phyloP scores from a whole-genome alignment of 441 rosid species.

The Adansonia madagascariensis region DNA sequence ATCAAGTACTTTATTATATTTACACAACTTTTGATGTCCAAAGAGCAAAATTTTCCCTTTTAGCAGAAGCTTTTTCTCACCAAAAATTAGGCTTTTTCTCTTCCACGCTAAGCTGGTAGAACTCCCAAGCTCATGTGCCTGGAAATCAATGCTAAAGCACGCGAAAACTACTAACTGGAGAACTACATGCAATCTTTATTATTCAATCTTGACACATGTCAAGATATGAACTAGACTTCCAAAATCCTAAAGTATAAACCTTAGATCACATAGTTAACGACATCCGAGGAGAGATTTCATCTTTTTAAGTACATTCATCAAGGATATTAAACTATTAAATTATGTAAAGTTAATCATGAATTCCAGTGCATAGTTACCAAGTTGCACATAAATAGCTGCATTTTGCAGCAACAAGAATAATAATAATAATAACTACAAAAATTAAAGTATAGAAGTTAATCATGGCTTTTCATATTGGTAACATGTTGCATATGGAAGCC shows the following conservation, averaged over 20 bases:
- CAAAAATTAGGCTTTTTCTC: slow-evolving; percentile 13
- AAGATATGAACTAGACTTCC: slow-evolving; percentile 31
- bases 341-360: slow-evolving; percentile 33
- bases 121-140: slow-evolving; percentile 27
- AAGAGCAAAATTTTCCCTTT: background rate
- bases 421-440: background rate
- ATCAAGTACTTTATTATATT: background rate
- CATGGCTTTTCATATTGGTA: background rate
- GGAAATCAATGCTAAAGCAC: slow-evolving; percentile 24
- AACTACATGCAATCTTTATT: slow-evolving; percentile 15
- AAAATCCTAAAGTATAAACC: slow-evolving; percentile 22
- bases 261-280: slow-evolving; percentile 14
- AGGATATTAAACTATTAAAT: slow-evolving; percentile 17
- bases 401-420: slow-evolving; percentile 10
- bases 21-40: slow-evolving; percentile 22
- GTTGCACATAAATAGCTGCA: slow-evolving; percentile 33
- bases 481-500: slow-evolving; percentile 35
- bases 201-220: slow-evolving; percentile 29
- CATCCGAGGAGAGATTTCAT: slow-evolving; percentile 14
- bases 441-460: background rate
- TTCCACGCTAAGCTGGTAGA: slow-evolving; percentile 14
- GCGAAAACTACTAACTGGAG: slow-evolving; percentile 12
- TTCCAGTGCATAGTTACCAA: slow-evolving; percentile 3
- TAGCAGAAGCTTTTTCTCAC: slow-evolving; percentile 19
- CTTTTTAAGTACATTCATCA: slow-evolving; percentile 5